These are phyloP conservation scores for Phaeodactylum tricornutum DNA, from an alignment of 108 stramenopile genomes.

Conservation along the genomic window DNA sequence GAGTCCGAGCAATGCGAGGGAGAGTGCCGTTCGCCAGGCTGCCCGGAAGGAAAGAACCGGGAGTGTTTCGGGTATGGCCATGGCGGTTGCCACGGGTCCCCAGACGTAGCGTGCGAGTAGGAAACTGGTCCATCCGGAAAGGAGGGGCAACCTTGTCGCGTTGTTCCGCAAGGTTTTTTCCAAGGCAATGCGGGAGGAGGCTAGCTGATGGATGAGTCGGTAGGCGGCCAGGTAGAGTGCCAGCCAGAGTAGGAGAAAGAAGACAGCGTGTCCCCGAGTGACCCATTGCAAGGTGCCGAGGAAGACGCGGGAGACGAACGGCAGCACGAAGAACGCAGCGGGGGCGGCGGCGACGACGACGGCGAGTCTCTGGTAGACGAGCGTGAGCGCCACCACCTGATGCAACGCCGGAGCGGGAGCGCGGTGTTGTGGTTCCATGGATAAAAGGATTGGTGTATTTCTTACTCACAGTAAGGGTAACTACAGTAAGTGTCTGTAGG, in stretches of 20 bases:
- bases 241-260: not conserved
- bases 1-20: not conserved
- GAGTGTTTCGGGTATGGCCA: not conserved
- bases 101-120: not conserved
- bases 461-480: no score
- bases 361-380: not conserved
- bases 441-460: no score
- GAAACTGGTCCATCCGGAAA: not conserved
- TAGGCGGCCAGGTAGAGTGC: not conserved
- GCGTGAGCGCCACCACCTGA: not conserved
- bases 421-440: no score
- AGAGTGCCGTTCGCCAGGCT: not conserved
- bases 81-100: not conserved
- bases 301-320: not conserved
- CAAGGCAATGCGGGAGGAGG: not conserved
- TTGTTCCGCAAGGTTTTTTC: not conserved
- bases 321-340: not conserved
- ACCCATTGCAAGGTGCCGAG: not conserved
- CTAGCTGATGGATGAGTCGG: not conserved
- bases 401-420: no score
- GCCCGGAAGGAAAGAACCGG: not conserved
- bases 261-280: no score
- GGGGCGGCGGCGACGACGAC: not conserved
- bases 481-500: no score
- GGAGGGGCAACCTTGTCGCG: not conserved